Percentiles rank a stretch among this genome's conserved stretches.
These are phyloP conservation scores for Persicaria maculosa DNA, from an alignment of 148 eudicot species.

Conservation along the genomic window DNA sequence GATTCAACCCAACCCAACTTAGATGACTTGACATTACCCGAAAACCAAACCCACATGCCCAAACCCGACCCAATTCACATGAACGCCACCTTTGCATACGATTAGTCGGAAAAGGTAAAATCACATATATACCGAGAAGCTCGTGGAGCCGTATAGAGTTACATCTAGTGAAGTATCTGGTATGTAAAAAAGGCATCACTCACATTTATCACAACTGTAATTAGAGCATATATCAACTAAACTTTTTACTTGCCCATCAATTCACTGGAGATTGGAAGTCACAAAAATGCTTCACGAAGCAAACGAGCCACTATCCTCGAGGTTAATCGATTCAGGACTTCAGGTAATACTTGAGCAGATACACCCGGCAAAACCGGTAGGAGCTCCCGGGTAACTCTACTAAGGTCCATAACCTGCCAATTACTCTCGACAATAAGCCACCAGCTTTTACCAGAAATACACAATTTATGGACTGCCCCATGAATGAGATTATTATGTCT, in stretches of 20 bases:
- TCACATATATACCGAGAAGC: too few species aligned
- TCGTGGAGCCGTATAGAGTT: too few species aligned
- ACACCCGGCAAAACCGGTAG: constrained; percentile 72
- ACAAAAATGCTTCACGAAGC: constrained; percentile 53
- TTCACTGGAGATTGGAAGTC: neutral
- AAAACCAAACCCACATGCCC: too few species aligned
- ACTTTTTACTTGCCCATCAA: neutral
- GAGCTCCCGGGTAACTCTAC: constrained; percentile 55
- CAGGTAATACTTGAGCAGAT: constrained; percentile 75
- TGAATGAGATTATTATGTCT: neutral
- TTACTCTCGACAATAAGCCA: neutral
- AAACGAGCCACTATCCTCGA: constrained; percentile 79
- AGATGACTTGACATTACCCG: too few species aligned
- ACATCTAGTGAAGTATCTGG: too few species aligned
- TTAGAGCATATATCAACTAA: too few species aligned
- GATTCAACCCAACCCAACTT: too few species aligned
- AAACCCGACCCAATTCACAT: too few species aligned
- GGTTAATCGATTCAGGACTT: constrained; percentile 56
- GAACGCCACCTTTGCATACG: too few species aligned
- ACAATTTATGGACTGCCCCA: neutral
- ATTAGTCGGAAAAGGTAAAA: too few species aligned
- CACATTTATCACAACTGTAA: too few species aligned
- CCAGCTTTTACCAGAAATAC: neutral
- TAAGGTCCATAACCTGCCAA: constrained; percentile 45
- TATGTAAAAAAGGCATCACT: too few species aligned